Conservation (phyloP, 805 yeast species). For the Sporopachydermia quercuum region DNA sequence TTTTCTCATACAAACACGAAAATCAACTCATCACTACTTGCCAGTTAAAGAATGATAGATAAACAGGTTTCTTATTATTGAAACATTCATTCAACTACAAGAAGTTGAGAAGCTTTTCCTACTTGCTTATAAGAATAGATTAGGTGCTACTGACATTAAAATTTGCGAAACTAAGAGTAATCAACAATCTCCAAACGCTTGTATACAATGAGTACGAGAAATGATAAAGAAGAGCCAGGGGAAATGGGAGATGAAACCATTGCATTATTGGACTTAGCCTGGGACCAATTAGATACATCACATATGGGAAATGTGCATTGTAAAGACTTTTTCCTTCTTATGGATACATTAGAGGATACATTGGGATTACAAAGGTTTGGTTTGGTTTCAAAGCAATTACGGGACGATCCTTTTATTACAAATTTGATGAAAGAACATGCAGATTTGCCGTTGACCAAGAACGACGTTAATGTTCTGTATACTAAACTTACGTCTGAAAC, state of each 20-base stretch:
- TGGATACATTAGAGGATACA: not conserved
- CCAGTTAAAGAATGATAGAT: too few relatives aligned
- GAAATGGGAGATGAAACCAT: not conserved
- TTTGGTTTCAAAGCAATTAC: not conserved
- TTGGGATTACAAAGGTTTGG: not conserved
- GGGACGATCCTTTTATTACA: not conserved
- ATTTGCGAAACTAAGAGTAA: too few relatives aligned
- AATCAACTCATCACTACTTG: too few relatives aligned
- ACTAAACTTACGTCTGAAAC: not conserved
- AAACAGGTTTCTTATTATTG: too few relatives aligned
- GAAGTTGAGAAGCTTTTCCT: too few relatives aligned
- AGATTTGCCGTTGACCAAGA: not conserved
- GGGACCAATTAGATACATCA: not conserved
- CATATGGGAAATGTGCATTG: not conserved
- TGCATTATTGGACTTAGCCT: conserved; percentile 1
- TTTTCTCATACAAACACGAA: too few relatives aligned
- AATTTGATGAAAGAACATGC: not conserved
- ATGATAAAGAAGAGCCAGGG: not conserved
- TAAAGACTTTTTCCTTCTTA: not conserved
- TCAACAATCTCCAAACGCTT: too few relatives aligned
- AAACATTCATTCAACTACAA: too few relatives aligned
- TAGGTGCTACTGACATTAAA: too few relatives aligned
- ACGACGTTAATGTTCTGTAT: not conserved
- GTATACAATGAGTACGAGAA: too few relatives aligned
- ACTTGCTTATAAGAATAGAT: too few relatives aligned